A percentile compares a stretch with the other conserved stretches of the same genome.
Evolutionary conservation across 495 filamentous ascomycete species (phyloP).

Genomic region (Glutinoglossum americanum): DNA sequence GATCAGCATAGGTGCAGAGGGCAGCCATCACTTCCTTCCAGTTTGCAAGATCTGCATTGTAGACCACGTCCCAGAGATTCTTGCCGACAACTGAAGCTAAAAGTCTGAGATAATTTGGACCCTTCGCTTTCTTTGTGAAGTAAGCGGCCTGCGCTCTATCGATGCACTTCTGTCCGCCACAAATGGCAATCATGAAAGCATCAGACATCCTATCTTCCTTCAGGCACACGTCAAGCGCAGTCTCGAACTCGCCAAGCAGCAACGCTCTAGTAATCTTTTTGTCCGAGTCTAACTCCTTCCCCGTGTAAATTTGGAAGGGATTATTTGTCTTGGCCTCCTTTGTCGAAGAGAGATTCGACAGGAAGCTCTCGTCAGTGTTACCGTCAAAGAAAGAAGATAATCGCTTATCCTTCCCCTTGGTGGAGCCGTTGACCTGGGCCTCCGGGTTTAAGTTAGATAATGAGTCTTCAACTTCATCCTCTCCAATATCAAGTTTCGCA

Average conservation of each 20-base stretch:
- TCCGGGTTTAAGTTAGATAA: constrained; percentile 6
- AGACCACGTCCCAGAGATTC: constrained; percentile 94
- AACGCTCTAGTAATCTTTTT: constrained; percentile 70
- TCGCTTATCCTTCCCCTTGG: constrained; percentile 27
- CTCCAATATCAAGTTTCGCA: constrained; percentile 19
- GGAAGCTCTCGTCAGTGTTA: constrained; percentile 56
- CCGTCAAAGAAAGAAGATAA: constrained; percentile 70
- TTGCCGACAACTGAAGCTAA: constrained; percentile 84
- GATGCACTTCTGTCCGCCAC: constrained; percentile 79
- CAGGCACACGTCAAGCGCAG: constrained; percentile 69
- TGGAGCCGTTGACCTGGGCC: constrained; percentile 20
- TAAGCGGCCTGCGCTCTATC: constrained; percentile 88
- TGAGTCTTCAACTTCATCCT: constrained; percentile 11
- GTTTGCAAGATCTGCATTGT: constrained; percentile 77
- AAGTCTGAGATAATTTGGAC: constrained; percentile 80
- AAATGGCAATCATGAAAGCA: constrained; percentile 96
- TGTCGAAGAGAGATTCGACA: constrained; percentile 50
- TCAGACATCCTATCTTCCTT: constrained; percentile 80
- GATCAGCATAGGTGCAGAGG: constrained; percentile 82
- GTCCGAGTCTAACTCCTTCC: constrained; percentile 60
- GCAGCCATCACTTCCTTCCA: constrained; percentile 97
- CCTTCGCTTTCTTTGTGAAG: constrained; percentile 56
- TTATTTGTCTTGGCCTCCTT: constrained; percentile 67
- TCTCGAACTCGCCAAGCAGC: constrained; percentile 76
- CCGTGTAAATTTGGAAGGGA: constrained; percentile 68